Evolutionary conservation across 2,329 filamentous ascomycete species (phyloP), one percentile per base, ranked within the genome.

Genomic region (Neofusicoccum parvum): DNA sequence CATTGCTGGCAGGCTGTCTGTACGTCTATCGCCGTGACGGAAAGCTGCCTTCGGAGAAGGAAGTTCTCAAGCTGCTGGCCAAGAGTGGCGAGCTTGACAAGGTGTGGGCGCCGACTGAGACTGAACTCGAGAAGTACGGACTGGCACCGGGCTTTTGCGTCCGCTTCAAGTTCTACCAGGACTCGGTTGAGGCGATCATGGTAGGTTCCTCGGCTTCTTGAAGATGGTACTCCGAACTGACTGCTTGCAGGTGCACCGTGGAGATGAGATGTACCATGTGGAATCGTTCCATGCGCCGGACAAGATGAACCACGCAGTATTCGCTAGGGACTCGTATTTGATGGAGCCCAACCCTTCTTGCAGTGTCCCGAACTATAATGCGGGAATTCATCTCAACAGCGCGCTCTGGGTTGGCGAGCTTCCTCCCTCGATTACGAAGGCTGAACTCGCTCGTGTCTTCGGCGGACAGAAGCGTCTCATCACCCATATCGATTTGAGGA

Each of bases 21-120:
- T 65, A 62, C 48, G 46, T 65, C 27, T 65, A 45, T 14, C 64
- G 64, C 12, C 54, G 64, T n/a, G 54, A 65, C 20, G 64, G 64
- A 5, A 15, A 7, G 37, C n/a, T 37, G 12, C 54, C 54, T 7
- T 36, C 64, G 2, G 27, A 37, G 37, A 27, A 34, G 6, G 64
- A 65, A 10, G 48, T 65, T n/a, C 2, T 37, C 7, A 9, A n/a
- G 11, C 56, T 65, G 10, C 17, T 62, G 2, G 11, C 5, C 7
- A 46, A 14, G 11, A 15, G 36, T 6, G 64, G 64, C n/a, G 37
- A 65, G n/a, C 5, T 62, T 17, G 64, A 65, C 4, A 65, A 62
- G 64, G 45, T 51, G 3, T 65, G 64, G 64, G n/a, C n/a, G 1
- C 27, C 56, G 3, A 36, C 36, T 2, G 56, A 60, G 23, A 54